Base-by-base conservation (phyloP, 2,329 filamentous ascomycete species). In the Coniella lustricola region DNA sequence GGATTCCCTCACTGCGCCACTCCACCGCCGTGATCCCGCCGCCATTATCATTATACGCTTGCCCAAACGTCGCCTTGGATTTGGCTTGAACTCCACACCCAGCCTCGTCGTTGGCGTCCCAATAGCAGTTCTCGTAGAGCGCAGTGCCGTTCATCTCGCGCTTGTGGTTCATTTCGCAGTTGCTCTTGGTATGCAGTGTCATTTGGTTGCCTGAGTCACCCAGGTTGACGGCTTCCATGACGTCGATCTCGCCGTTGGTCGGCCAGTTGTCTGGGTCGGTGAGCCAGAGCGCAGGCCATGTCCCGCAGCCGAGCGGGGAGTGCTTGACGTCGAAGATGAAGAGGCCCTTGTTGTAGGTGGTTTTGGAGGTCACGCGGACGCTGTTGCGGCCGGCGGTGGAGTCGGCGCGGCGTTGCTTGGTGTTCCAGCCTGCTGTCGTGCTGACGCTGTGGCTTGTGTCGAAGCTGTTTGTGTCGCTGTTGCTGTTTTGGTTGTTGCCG, bases 211-310 rank as follows among this genome's bases (percentile, higher is more conserved):
- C 79, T 14, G 70, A 63, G 2, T 63, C 65, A 34, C 67, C 79
- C 42, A 70, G 62, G 62, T 84, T 82, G 47, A 72, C 71, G 8
- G 77, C 69, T 61, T 83, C 80, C 62, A 84, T 71, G 20, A 83
- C 59, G 59, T 83, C 80, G 52, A 84, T 82, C 62, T 85, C 82
- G 50, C 82, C 82, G 54, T 84, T 71, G 4, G 61, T 56, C 3
- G 83, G 82, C 82, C 82, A 83, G 64, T 81, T 74, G 55, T 60
- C 64, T 1, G 71, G 66, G 60, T 86, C 82, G 0, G 72, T 70
- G 7, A 86, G 68, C 83, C 83, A 86, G 10, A 87, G 70, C 0
- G 83, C 74, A 2, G 80, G 79, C 82, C 79, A 85, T 18, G 74
- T 79, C 3, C 72, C 79, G 58, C 81, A 85, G 36, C 79, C 81